phyloP scores from a whole-genome alignment of 768 basidiomycete species.

The Mycena epipterygia region DNA sequence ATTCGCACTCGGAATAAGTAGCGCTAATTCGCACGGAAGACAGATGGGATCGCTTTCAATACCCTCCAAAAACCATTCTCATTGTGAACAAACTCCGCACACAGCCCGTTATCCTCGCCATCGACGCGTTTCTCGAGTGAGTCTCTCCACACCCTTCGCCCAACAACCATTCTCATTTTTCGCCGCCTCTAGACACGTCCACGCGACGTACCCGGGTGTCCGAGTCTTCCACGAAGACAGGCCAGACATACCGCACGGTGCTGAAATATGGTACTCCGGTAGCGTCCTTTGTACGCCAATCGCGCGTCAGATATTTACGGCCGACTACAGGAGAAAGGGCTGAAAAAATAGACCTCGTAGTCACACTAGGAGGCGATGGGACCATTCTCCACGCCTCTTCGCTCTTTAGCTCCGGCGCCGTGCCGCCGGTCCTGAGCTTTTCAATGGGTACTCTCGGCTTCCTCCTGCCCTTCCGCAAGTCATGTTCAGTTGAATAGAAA shows the following conservation, averaged over 20 bases:
- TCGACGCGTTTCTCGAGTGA: slow-evolving; percentile 79
- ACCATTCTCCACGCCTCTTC: slow-evolving; percentile 95
- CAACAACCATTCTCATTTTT: slow-evolving; percentile 3
- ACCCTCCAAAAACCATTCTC: slow-evolving; percentile 73
- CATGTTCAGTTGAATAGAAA: neutral
- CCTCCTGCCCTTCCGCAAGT: slow-evolving; percentile 92
- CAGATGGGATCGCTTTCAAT: slow-evolving; percentile 50
- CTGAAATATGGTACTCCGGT: slow-evolving; percentile 78
- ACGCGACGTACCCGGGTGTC: slow-evolving; percentile 68
- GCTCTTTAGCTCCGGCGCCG: slow-evolving; percentile 89
- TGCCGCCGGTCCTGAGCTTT: slow-evolving; percentile 93
- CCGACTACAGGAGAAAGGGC: slow-evolving; percentile 57
- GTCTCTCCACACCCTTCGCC: slow-evolving; percentile 43
- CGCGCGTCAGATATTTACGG: slow-evolving; percentile 12
- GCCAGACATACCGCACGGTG: slow-evolving; percentile 73
- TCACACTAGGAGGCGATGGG: slow-evolving; percentile 95
- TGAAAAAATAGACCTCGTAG: slow-evolving; percentile 84
- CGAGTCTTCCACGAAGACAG: slow-evolving; percentile 78
- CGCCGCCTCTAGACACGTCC: slow-evolving; percentile 63
- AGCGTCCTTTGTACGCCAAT: slow-evolving; percentile 32
- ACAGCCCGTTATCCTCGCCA: slow-evolving; percentile 81
- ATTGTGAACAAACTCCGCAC: slow-evolving; percentile 88
- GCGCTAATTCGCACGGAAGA: slow-evolving; percentile 45
- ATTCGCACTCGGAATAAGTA: neutral
- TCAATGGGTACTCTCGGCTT: slow-evolving; percentile 96